Base-by-base conservation (phyloP, 2,329 filamentous ascomycete genomes). In the Xylariales sp. region DNA sequence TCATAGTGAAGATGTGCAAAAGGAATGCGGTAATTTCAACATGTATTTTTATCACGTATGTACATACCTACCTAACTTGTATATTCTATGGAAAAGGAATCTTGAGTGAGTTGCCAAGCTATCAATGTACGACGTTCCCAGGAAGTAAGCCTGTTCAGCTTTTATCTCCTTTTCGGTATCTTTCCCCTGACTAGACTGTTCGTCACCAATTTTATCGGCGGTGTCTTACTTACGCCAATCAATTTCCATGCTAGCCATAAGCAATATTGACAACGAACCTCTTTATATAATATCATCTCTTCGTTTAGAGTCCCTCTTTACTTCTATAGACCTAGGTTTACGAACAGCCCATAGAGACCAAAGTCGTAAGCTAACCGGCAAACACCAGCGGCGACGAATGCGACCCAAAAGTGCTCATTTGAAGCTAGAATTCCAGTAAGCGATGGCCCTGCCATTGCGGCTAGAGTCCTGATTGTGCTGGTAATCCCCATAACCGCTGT, bases 401-500 rank as follows among this genome's bases (percentile, higher is more conserved):
- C 87, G n/a, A 89, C 82, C 87, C 88, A 89, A 73, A 90, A 90
- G 9, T 78, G 78, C 12, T 85, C 78, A 23, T 77, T 81, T 3
- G 82, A 84, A 0, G 87, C 87, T 14, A 90, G 76, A 0, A 84
- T 69, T 0, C 88, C 88, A 0, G 88, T 90, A 1, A 89, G 74
- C 0, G 80, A 85, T 0, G 88, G 87, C 0, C 88, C 83, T 0
- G 81, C 76, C 65, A 82, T 88, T 68, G 87, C 83, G 0, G 88
- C 87, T 10, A 91, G 73, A 0, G 88, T 91, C 6, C 89, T 81
- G 34, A 91, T 67, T 74, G 88, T 87, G 54, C 81, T 83, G 0
- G 89, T 91, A 71, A 92, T 89, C 12, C 90, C 90, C 87, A 91
- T 89, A n/a, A 90, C 88, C 0, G 89, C 89, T 0, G 90, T 92